Base-by-base conservation (phyloP, 139 green algal genomes). In the Diplosphaera chodatii region DNA sequence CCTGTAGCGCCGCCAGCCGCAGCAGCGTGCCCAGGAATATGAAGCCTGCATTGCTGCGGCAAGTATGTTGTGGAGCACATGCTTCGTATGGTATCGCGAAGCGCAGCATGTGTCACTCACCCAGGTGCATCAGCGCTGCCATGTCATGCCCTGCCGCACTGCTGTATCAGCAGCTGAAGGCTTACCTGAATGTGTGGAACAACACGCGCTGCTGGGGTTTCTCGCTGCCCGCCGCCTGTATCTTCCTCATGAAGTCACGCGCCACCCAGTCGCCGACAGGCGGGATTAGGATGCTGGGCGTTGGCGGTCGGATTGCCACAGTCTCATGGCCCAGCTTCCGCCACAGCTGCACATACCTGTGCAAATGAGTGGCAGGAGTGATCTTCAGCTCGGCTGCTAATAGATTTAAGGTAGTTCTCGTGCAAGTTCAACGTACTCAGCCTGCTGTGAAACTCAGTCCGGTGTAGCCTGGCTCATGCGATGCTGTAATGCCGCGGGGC, bases 11-110 rank as follows among this genome's bases (percentile, higher is more conserved):
- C 4, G 41, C 55, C n/a, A 82, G 67, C 66, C 78, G 74, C 67
- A 85, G 69, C 68, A 85, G 75, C 25, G 78, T 85, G 15, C 80
- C 80, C 31, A 79, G 69, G 1, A 80, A 80, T 6, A 85, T 63
- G 62, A 79, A 85, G 28, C 80, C 80, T 40, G 80, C 80, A 69
- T 85, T 85, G 69, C 66, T 77, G 70, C 69, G 68, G 48, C 48
- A 59, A 18, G 13, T 5, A 25, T 48, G 37, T 13, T 8, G 8
- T 8, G 37, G 37, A 21, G 10, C 37, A 8, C 37, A 13, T 8
- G 37, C 13, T 8, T 48, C 37, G 37, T 13, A 48, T 13, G 8
- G 37, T 48, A 13, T 13, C 13, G 37, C 8, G 37, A 8, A 48
- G 37, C 37, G 37, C 10, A 59, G 16, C 13, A 25, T 59, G 13